Evolutionary conservation across 768 basidiomycete species (phyloP), one percentile per base, ranked within the genome.

Genomic region (Hydnum rufescens): DNA sequence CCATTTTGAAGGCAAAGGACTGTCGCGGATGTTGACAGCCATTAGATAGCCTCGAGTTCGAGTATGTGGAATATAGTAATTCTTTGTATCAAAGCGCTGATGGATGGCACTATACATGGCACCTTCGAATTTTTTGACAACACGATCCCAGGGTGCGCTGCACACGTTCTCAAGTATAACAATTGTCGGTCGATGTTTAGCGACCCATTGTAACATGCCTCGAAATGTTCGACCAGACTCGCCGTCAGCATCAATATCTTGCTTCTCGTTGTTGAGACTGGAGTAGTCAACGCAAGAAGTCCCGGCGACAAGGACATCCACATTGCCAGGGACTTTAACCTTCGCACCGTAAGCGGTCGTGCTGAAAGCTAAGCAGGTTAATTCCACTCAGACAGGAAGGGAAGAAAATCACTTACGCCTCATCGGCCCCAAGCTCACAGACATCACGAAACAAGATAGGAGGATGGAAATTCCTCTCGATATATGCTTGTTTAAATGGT

Each of bases 271-370:
- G 64, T 96, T 96, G 54, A 96, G 73, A 60, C 82, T 87, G n/a
- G 92, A 95, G 59, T 93, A 95, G 62, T 95, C 92, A 57, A 95
- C 90, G 56, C 92, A 96, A 22, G 89, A 93, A 1, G 92, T 96
- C 29, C 92, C 92, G 2, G 92, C 92, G 54, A 96, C 74, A 28
- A 93, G 72, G 52, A 95, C 69, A 63, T 95, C 90, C 28, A 87
- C 85, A 57, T 92, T 78, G 8, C 87, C 88, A 0, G 92, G 92
- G 3, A 96, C 89, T 30, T 76, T 70, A 2, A 76, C 85, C 32
- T 82, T 67, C 8, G 87, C 76, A 3, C 92, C 92, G 62, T 96
- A 96, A 0, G 90, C 92, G 0, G 90, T 96, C 53, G 86, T 79
- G 22, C 90, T 93, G 51, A 28, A 26, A 56, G 39, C 44, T 22